Conservation (phyloP, 768 basidiomycete species). For the Boletus tylopilopsis region DNA sequence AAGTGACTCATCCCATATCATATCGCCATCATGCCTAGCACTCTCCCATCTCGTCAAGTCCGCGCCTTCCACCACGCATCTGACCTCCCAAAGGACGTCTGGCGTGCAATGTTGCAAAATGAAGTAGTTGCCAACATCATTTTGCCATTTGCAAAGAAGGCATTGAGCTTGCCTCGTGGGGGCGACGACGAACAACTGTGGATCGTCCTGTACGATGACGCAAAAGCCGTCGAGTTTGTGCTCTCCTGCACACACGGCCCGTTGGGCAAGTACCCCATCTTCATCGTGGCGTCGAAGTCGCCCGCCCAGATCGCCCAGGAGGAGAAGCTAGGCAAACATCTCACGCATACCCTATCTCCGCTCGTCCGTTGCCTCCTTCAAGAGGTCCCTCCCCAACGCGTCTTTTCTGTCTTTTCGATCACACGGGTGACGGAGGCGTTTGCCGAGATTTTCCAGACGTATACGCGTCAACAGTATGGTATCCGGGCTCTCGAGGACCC, state of each 20-base stretch:
- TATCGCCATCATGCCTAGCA: constrained; percentile 14
- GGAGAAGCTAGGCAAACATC: not conserved
- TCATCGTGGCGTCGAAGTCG: constrained; percentile 16
- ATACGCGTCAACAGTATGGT: not conserved
- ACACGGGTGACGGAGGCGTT: constrained; percentile 46
- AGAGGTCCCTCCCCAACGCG: constrained; percentile 7
- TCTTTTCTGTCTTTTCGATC: constrained; percentile 64
- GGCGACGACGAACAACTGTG: constrained; percentile 21
- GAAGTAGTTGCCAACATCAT: constrained; percentile 39
- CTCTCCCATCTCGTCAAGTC: not conserved
- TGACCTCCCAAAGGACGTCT: constrained; percentile 25
- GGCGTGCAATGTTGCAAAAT: constrained; percentile 25
- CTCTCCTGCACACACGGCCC: constrained; percentile 6
- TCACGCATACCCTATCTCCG: constrained; percentile 4
- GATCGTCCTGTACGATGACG: constrained; percentile 28
- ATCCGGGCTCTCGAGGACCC: constrained; percentile 33
- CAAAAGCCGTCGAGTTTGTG: constrained; percentile 9
- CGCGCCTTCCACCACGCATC: constrained; percentile 1
- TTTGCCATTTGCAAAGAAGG: constrained; percentile 36
- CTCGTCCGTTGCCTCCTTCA: constrained; percentile 15
- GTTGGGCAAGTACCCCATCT: constrained; percentile 6
- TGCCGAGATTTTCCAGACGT: constrained; percentile 42
- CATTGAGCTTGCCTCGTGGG: constrained; percentile 3
- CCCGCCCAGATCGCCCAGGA: constrained; percentile 12
- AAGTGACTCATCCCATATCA: not conserved